Conservation (phyloP, 1,139 yeast species). For the Yamadazyma songkhlaensis region DNA sequence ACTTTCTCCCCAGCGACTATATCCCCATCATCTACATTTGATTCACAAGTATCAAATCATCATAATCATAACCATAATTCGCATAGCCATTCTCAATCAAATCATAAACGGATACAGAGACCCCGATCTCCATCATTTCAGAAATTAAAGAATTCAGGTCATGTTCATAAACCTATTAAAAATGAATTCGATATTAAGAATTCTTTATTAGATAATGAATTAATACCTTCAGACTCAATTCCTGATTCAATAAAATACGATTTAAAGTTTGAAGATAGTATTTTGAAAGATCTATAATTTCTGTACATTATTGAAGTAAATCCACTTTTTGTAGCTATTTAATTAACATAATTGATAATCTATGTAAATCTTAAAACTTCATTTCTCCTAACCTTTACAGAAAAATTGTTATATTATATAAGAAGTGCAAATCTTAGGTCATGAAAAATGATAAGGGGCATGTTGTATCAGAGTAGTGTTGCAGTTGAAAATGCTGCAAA, state of each 20-base stretch:
- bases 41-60: slow-evolving; percentile 1
- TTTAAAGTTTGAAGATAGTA: slow-evolving; percentile 6
- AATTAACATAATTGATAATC: neutral
- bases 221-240: slow-evolving; percentile 4
- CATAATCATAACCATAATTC: slow-evolving; percentile 1
- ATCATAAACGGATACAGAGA: slow-evolving; percentile 7
- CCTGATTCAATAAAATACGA: slow-evolving; percentile 2
- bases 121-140: slow-evolving; percentile 18
- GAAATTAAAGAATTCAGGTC: slow-evolving; percentile 27
- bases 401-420: too few species aligned
- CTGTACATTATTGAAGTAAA: neutral
- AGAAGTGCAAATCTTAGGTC: too few species aligned
- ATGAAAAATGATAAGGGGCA: too few species aligned
- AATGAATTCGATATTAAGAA: slow-evolving; percentile 5
- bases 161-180: slow-evolving; percentile 29
- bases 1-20: slow-evolving; percentile 26
- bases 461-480: too few species aligned
- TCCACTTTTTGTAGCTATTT: neutral
- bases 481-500: too few species aligned
- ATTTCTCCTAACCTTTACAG: too few species aligned
- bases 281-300: slow-evolving; percentile 5
- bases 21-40: slow-evolving; percentile 13
- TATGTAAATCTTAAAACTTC: too few species aligned
- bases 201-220: slow-evolving; percentile 5
- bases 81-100: neutral